Conservation (phyloP, 345 rosid genomes). For the Streptanthus diversifolius region DNA sequence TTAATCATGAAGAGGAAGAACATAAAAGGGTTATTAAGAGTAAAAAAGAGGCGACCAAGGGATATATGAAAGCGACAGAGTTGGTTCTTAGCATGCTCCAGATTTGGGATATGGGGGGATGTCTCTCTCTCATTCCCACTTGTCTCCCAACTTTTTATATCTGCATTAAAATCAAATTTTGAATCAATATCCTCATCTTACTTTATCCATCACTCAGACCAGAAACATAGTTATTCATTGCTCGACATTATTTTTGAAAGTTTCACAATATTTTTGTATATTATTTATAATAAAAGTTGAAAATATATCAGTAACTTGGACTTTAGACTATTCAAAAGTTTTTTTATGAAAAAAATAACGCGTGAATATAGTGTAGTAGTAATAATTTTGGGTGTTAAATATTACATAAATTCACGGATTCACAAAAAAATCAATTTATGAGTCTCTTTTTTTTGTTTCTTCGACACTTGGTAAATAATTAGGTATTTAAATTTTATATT, state of each 20-base stretch:
- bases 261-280: neutral
- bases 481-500: too few species aligned
- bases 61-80: constrained; percentile 17
- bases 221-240: too few species aligned
- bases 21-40: neutral
- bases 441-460: too few species aligned
- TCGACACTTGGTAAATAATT: too few species aligned
- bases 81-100: constrained; percentile 17
- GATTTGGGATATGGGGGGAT: constrained; percentile 30
- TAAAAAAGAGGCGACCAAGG: constrained; percentile 6
- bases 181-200: neutral
- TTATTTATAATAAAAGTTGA: too few species aligned
- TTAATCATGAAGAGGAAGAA: neutral
- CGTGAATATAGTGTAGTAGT: too few species aligned
- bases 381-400: too few species aligned
- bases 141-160: constrained; percentile 20
- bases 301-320: too few species aligned
- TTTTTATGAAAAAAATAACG: too few species aligned
- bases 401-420: too few species aligned
- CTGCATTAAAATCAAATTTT: neutral
- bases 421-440: too few species aligned
- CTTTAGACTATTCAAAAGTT: too few species aligned
- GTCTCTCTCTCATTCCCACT: constrained; percentile 26
- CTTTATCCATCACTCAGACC: neutral
- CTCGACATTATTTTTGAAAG: neutral